Evolutionary conservation across 768 basidiomycete species (phyloP).

Genomic region (Mycena maculata): DNA sequence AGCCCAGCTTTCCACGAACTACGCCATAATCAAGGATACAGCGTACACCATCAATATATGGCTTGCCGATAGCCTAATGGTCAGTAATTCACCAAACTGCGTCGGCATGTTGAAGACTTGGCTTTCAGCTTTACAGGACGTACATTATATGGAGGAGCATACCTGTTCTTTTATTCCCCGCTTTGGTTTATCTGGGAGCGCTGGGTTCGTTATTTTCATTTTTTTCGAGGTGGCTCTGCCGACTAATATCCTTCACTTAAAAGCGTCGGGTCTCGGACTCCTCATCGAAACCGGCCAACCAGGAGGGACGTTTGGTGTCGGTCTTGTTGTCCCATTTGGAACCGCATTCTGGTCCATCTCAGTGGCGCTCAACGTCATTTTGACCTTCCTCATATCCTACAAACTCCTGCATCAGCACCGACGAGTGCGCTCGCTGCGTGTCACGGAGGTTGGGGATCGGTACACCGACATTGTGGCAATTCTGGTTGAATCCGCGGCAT

Average conservation of each 20-base stretch:
- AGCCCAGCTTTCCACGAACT: background rate
- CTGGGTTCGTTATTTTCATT: background rate
- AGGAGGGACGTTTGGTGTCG: background rate
- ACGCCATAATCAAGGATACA: background rate
- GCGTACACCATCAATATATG: background rate
- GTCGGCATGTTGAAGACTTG: no score
- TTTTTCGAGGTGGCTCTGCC: no score
- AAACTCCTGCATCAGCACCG: conserved; percentile 1
- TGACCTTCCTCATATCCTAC: background rate
- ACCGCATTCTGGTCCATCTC: background rate
- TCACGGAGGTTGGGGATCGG: background rate
- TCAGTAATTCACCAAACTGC: background rate
- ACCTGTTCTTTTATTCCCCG: background rate
- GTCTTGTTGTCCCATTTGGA: background rate
- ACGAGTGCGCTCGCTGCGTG: background rate
- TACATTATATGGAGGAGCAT: conserved; percentile 1
- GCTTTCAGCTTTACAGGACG: background rate
- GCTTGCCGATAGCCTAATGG: conserved; percentile 1
- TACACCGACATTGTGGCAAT: background rate
- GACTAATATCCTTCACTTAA: background rate
- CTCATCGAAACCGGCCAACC: background rate
- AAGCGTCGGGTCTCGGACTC: background rate
- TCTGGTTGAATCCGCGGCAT: background rate
- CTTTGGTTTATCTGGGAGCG: background rate
- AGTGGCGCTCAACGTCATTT: background rate